Evolutionary conservation across 2,329 filamentous ascomycete genomes (phyloP), one percentile per base, ranked within the genome.

Genomic region (Ascochyta fabae): DNA sequence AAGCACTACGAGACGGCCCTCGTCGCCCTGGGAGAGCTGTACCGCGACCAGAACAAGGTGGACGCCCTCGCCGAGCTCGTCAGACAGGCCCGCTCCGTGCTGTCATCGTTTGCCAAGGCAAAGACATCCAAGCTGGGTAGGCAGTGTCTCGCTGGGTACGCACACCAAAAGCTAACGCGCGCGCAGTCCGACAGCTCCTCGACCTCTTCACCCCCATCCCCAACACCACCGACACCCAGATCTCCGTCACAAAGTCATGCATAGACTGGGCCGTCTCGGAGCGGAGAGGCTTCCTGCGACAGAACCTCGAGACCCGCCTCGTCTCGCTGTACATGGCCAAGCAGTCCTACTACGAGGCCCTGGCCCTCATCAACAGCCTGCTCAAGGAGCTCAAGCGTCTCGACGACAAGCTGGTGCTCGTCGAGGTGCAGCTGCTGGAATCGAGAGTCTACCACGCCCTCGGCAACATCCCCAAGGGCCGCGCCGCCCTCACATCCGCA

Each of bases 241-340:
- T 96, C 76, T 82, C 88, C 76, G 92, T 97, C 70, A 99, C 95
- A 72, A 96, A 96, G 80, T 96, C 95, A 79, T 98, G 92, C 82
- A 99, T 99, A 87, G 94, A 98, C 81, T 99, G 95, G 95, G 95
- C 95, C 44, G 91, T 94, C 50, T 90, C 91, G 48, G 92, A 98
- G 81, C 90, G 93, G 69, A 90, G 95, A 73, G 91, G 92, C 58
- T 99, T 99, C 84, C 86, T 99, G 68, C 92, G 95, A 66, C 95
- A 99, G 82, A 96, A 96, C 78, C 91, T 99, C 73, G 92, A 99
- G 83, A 96, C 94, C 54, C 90, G 95, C 61, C 88, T 99, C 54
- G 95, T 99, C 50, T 84, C 87, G 48, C 88, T 99, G 59, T 92
- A 96, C 82, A 98, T 99, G 90, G 88, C 91, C 71, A 98, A 98